Conservation (phyloP, 2,329 filamentous ascomycete species). For the Stagonosporopsis rhizophila region DNA sequence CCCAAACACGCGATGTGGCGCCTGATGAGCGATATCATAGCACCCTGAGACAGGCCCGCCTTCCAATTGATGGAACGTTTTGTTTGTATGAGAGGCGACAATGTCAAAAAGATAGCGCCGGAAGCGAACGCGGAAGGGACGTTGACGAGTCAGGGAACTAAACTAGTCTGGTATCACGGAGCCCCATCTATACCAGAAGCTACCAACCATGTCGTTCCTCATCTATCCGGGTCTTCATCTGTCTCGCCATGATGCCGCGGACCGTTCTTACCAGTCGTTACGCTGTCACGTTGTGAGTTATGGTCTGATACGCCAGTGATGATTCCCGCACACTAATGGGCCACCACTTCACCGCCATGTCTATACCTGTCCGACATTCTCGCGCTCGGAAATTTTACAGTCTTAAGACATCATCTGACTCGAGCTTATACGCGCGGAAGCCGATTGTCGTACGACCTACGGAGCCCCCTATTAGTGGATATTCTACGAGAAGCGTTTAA, state of each 20-base stretch:
- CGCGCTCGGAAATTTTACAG: background rate
- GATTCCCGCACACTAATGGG: background rate
- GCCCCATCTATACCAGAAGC: background rate
- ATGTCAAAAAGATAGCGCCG: constrained; percentile 7
- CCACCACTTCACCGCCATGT: background rate
- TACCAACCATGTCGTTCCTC: background rate
- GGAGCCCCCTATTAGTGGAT: constrained; percentile 16
- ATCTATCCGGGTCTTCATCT: background rate
- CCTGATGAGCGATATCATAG: background rate
- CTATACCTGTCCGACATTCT: background rate
- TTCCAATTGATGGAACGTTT: constrained; percentile 32
- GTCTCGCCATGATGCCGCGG: background rate
- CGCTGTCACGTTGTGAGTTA: background rate
- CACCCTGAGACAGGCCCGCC: background rate
- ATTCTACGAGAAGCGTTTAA: constrained; percentile 24
- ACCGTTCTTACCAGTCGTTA: background rate
- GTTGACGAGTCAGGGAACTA: constrained; percentile 3
- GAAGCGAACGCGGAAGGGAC: constrained; percentile 1
- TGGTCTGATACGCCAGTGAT: background rate
- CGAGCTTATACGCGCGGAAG: background rate
- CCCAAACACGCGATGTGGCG: constrained; percentile 7
- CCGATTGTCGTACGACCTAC: background rate
- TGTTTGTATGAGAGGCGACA: constrained; percentile 1
- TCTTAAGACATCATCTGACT: background rate
- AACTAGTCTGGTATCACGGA: background rate